phyloP scores from a whole-genome alignment of 2,329 filamentous ascomycete genomes.

The Neofusicoccum sp. region DNA sequence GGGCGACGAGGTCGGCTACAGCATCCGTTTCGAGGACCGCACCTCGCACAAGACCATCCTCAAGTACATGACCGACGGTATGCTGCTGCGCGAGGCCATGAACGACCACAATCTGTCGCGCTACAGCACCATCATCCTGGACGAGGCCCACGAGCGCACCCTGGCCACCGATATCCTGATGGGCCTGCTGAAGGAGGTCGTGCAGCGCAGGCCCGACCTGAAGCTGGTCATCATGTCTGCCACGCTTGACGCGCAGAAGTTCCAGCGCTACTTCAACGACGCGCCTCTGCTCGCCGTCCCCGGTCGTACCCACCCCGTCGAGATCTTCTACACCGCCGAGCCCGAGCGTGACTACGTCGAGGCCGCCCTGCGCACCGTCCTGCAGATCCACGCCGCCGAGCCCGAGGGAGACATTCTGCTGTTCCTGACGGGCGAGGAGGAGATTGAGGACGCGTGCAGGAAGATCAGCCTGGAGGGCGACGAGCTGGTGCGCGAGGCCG shows the following conservation, averaged over 20 bases:
- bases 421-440: constrained; percentile 96
- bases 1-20: constrained; percentile 93
- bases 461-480: constrained; percentile 90
- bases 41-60: constrained; percentile 86
- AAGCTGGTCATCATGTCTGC: constrained; percentile 97
- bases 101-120: constrained; percentile 83
- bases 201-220: constrained; percentile 80
- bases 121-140: constrained; percentile 96
- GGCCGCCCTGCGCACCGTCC: constrained; percentile 86
- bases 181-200: constrained; percentile 86
- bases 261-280: constrained; percentile 94
- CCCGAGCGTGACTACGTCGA: constrained; percentile 96
- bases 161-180: constrained; percentile 96
- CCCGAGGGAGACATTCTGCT: constrained; percentile 88
- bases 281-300: constrained; percentile 91
- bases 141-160: constrained; percentile 96
- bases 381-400: constrained; percentile 95
- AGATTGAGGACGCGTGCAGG: constrained; percentile 93
- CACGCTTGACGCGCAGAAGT: constrained; percentile 95
- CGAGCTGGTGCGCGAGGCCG: constrained; percentile 86
- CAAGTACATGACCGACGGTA: constrained; percentile 99
- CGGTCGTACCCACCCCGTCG: constrained; percentile 91
- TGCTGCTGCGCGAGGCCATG: constrained; percentile 93
- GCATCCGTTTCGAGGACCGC: constrained; percentile 94
- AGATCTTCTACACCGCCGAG: constrained; percentile 97